Base-by-base conservation (phyloP, 2,329 filamentous ascomycete species). In the Penicillium sp. region DNA sequence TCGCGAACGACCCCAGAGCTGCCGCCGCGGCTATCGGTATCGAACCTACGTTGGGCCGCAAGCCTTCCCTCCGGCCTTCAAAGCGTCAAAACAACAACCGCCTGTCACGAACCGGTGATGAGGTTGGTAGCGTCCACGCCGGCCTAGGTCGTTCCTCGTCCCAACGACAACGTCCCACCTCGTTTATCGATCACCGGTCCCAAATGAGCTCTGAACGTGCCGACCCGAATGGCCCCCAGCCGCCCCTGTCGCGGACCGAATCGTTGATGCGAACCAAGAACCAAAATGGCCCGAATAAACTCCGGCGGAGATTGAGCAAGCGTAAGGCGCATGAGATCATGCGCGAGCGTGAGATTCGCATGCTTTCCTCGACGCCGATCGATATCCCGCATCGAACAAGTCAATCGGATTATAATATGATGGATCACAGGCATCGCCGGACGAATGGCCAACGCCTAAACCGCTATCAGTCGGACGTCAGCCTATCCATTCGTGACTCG, bases 321-420 rank as follows among this genome's bases (percentile, higher is more conserved):
- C 85, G 88, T 66, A 87, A 88, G 67, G 88, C 88, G 65, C 83
- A 89, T 61, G 90, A 96, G 61, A 85, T 86, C 70, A 83, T 89
- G 57, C 85, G 93, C 56, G 93, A 96, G 75, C 91, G 91, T 61
- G 92, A 96, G 75, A 92, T 97, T 69, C 90, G 88, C 70, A 87
- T 91, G 53, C 91, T 97, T 89, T 90, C 86, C 69, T 85, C 86
- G 42, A 84, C 83, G 59, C 81, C 83, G 2, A 83, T 88, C 64
- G 87, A 90, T 6, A 78, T 87, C 59, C 76, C 80, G 19, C 82
- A 80, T 53, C 85, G 90, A 51, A 81, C 87, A 16, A 37, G 52
- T 48, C 50, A 52, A 25, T 6, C 82, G 31, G 83, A 83, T 21
- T 50, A 50, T 33, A 55, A 63, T 59, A 57, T 46, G 39, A 46